phyloP scores from a whole-genome alignment of 257 asterid genomes.

The Schizonepeta tenuifolia region DNA sequence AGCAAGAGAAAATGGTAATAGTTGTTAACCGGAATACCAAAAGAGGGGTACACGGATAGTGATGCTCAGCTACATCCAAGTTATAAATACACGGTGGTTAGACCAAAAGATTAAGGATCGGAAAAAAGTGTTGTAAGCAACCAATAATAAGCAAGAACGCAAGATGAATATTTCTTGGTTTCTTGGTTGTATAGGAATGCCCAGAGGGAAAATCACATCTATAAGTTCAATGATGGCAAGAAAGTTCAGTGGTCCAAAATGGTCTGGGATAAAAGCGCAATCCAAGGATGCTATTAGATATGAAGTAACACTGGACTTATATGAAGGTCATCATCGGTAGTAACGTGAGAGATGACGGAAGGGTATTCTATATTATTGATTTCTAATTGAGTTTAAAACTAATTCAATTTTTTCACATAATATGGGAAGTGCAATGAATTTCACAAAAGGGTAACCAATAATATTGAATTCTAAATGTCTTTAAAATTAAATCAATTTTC shows the following conservation, averaged over 20 bases:
- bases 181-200: not conserved
- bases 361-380: no score
- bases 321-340: not conserved
- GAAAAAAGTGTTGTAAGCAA: not conserved
- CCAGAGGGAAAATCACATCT: not conserved
- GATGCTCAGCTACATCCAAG: not conserved
- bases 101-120: not conserved
- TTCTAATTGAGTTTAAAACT: no score
- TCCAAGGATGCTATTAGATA: not conserved
- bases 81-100: not conserved
- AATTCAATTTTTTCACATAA: no score
- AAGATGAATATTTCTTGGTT: not conserved
- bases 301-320: not conserved
- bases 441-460: not conserved
- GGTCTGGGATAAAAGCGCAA: not conserved
- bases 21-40: not conserved
- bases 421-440: no score
- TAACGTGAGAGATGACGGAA: no score
- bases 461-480: not conserved
- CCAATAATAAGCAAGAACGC: not conserved
- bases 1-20: no score
- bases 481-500: not conserved
- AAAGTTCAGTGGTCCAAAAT: not conserved
- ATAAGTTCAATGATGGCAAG: not conserved
- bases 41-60: not conserved